Conservation (phyloP, 2,329 filamentous ascomycete species). For the Penicillium sp. region DNA sequence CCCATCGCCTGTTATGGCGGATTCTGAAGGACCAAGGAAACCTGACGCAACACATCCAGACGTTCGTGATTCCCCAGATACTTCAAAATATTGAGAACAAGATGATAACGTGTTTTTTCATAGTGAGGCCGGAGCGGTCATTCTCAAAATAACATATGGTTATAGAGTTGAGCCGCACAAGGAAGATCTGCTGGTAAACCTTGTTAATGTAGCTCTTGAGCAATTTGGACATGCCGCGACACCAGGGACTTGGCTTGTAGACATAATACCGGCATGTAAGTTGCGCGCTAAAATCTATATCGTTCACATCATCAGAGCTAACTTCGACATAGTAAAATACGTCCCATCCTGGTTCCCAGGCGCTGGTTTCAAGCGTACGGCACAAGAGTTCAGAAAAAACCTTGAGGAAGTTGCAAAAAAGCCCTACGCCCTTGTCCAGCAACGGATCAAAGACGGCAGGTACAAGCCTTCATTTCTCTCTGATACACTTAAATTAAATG, state of each 20-base stretch:
- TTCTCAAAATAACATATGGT: conserved; percentile 48
- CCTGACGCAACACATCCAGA: conserved; percentile 45
- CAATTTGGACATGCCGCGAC: conserved; percentile 42
- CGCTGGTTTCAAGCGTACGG: conserved; percentile 40
- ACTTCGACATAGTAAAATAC: conserved; percentile 29
- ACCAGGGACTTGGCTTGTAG: conserved; percentile 48
- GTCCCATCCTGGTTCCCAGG: conserved; percentile 49
- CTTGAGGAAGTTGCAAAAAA: conserved; percentile 26
- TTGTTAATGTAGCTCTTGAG: conserved; percentile 41
- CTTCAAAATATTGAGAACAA: too few relatives aligned
- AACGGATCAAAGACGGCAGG: conserved; percentile 10
- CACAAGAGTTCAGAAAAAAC: too few relatives aligned
- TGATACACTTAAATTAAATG: too few relatives aligned
- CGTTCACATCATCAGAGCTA: too few relatives aligned
- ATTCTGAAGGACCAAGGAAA: conserved; percentile 40
- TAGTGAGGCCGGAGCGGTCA: conserved; percentile 41
- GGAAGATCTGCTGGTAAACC: conserved; percentile 45
- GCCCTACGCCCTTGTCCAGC: conserved; percentile 37
- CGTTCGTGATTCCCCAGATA: conserved; percentile 26
- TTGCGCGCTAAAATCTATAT: conserved; percentile 2
- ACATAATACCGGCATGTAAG: conserved; percentile 45
- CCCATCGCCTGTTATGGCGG: conserved; percentile 45
- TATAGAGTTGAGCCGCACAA: conserved; percentile 44
- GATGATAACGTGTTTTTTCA: too few relatives aligned
- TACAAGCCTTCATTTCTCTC: conserved; percentile 12